These are phyloP conservation scores for Chaetoceros tenuissimus DNA, from an alignment of 108 stramenopile species.

Conservation along the genomic window DNA sequence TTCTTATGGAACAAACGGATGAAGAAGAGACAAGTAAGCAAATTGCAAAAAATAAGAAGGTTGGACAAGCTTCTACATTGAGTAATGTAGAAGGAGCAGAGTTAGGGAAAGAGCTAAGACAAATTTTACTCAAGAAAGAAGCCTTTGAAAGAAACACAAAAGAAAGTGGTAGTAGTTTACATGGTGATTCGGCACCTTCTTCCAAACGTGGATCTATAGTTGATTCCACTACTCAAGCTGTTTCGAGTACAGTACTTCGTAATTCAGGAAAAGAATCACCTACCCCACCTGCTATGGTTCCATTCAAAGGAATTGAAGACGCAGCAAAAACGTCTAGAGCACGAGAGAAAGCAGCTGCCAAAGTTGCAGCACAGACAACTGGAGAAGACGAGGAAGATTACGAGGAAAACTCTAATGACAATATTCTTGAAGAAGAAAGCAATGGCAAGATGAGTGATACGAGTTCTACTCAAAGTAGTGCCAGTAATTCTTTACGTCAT, in stretches of 20 bases:
- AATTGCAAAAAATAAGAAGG: not conserved
- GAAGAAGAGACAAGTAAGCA: constrained; percentile 11
- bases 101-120: constrained; percentile 28
- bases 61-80: not conserved
- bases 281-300: constrained; percentile 1
- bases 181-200: not conserved
- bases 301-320: constrained; percentile 52
- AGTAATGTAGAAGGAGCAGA: constrained; percentile 1
- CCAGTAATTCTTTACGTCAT: not conserved
- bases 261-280: not conserved
- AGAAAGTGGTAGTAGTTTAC: constrained; percentile 6
- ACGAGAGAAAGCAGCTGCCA: constrained; percentile 18
- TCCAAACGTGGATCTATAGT: not conserved
- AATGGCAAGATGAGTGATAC: not conserved
- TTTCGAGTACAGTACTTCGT: not conserved
- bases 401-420: not conserved
- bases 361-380: constrained; percentile 6
- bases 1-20: constrained; percentile 5
- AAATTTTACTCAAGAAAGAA: constrained; percentile 39
- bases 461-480: not conserved
- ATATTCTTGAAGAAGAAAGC: constrained; percentile 4
- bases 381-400: constrained; percentile 10
- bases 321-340: constrained; percentile 38
- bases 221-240: not conserved
- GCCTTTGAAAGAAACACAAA: constrained; percentile 7